Evolutionary conservation across 345 rosid species (phyloP).

Genomic region (Linum tenue): DNA sequence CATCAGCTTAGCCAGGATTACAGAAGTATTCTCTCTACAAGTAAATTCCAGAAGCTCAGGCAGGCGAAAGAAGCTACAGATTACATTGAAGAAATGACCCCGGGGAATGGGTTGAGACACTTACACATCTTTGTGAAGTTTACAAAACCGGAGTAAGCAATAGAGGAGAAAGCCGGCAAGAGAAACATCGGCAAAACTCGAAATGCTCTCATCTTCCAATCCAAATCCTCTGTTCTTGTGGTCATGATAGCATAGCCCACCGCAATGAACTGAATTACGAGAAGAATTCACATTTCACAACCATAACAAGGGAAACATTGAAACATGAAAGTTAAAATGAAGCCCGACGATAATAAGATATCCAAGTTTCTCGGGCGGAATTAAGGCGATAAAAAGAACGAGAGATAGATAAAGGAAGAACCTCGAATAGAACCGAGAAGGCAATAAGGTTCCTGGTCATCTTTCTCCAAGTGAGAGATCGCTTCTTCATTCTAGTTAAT

Average conservation of each 20-base stretch:
- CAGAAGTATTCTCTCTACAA: not conserved
- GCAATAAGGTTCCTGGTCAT: conserved; percentile 47
- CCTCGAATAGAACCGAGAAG: conserved; percentile 73
- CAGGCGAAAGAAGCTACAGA: no score
- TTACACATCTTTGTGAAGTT: conserved; percentile 58
- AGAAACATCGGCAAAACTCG: conserved; percentile 62
- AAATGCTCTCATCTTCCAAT: conserved; percentile 64
- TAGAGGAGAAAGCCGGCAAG: conserved; percentile 47
- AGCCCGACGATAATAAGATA: not conserved
- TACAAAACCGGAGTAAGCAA: conserved; percentile 41
- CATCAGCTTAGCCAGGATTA: not conserved
- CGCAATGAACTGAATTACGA: conserved; percentile 40
- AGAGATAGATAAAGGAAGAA: conserved; percentile 5
- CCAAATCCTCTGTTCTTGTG: conserved; percentile 46
- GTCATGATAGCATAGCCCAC: conserved; percentile 59
- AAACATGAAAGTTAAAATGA: no score
- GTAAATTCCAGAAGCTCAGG: not conserved
- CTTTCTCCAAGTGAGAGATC: conserved; percentile 60
- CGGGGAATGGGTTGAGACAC: conserved; percentile 12
- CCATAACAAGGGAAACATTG: not conserved
- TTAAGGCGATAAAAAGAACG: no score
- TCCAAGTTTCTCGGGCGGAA: not conserved
- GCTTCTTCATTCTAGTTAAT: conserved; percentile 49
- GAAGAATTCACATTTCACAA: not conserved
- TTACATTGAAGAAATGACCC: no score